Evolutionary conservation across 805 yeast genomes (phyloP).

Genomic region (Suhomyces tanzawaensis): DNA sequence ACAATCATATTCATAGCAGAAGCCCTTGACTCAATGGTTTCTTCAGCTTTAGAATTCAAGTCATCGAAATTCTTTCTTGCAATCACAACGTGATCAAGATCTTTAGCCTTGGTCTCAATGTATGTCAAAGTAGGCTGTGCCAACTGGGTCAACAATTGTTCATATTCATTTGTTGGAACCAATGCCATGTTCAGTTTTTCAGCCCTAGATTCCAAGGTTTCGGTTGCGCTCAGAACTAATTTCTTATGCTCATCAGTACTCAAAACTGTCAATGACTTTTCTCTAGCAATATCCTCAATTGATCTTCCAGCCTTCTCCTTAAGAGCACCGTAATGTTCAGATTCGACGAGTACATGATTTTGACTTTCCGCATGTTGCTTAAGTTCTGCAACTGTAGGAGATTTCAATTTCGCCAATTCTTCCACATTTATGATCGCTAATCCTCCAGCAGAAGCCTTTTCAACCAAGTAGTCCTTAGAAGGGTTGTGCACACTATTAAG

Average conservation of each 20-base stretch:
- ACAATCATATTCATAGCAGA: background rate
- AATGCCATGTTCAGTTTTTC: constrained; percentile 15
- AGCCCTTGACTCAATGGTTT: background rate
- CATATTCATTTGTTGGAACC: constrained; percentile 17
- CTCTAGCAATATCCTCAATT: constrained; percentile 2
- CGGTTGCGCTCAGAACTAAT: constrained; percentile 43
- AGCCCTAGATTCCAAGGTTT: constrained; percentile 17
- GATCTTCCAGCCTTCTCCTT: constrained; percentile 11
- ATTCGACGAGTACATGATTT: constrained; percentile 5
- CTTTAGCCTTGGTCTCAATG: constrained; percentile 9
- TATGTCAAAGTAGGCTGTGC: constrained; percentile 12
- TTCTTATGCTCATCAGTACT: constrained; percentile 29
- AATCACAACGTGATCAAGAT: constrained; percentile 7
- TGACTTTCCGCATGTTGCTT: constrained; percentile 4
- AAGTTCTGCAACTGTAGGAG: constrained; percentile 12
- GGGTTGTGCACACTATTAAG: constrained; percentile 2
- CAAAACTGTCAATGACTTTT: constrained; percentile 2
- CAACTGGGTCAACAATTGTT: constrained; percentile 9
- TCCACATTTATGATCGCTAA: background rate
- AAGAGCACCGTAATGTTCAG: constrained; percentile 4
- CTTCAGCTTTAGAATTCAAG: background rate
- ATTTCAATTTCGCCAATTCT: constrained; percentile 6
- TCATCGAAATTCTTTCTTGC: constrained; percentile 1
- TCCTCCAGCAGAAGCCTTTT: constrained; percentile 5
- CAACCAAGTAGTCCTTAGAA: constrained; percentile 2